These are phyloP conservation scores for Carex littledalei DNA, from an alignment of 176 grass and related monocot species.

Conservation along the genomic window DNA sequence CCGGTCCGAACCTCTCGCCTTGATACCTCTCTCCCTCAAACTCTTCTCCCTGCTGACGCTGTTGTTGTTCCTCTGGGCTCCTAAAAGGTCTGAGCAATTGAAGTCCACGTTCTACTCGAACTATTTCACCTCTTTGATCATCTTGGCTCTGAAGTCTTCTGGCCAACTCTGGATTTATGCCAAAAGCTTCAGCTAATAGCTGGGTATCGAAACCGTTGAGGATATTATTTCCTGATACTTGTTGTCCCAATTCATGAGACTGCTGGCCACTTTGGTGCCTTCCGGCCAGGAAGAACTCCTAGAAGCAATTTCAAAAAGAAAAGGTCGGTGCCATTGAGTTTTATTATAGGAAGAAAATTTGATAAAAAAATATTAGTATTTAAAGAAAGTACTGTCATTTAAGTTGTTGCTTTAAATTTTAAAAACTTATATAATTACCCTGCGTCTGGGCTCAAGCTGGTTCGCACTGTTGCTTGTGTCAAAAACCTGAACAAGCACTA, in stretches of 20 bases:
- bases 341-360: neutral
- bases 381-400: neutral
- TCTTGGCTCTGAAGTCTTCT: constrained; percentile 25
- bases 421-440: constrained; percentile 14
- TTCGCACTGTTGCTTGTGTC: constrained; percentile 28
- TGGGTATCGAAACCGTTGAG: constrained; percentile 28
- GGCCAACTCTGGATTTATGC: constrained; percentile 21
- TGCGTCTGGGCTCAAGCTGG: constrained; percentile 26
- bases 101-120: constrained; percentile 28
- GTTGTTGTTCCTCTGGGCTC: neutral
- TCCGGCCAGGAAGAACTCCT: constrained; percentile 41
- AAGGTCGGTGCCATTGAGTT: neutral
- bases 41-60: neutral
- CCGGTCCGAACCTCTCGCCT: neutral
- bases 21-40: neutral
- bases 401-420: neutral
- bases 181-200: constrained; percentile 32
- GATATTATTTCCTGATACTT: constrained; percentile 19
- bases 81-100: constrained; percentile 16
- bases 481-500: constrained; percentile 23
- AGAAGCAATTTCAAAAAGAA: neutral
- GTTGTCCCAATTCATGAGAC: neutral
- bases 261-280: constrained; percentile 2
- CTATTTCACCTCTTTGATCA: constrained; percentile 30
- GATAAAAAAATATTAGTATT: neutral